phyloP scores from a whole-genome alignment of 768 basidiomycete genomes.

The Termitomyces titanicus region DNA sequence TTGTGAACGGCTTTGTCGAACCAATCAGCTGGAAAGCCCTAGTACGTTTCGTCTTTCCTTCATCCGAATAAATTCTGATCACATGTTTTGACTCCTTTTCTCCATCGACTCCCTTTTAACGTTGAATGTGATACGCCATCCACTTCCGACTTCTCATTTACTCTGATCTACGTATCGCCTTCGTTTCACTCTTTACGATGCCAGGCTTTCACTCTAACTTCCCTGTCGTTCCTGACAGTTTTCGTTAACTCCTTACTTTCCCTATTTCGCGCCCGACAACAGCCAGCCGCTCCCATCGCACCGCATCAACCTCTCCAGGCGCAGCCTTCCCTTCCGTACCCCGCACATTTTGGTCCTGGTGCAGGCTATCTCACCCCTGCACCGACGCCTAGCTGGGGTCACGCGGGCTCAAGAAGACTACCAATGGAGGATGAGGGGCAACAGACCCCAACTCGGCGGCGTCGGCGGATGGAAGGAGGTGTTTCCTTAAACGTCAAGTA shows the following conservation, averaged over 20 bases:
- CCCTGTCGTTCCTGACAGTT: constrained; percentile 70
- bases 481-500: constrained; percentile 53
- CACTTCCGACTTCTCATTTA: neutral
- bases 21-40: constrained; percentile 97
- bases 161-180: neutral
- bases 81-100: constrained; percentile 1
- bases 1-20: constrained; percentile 95
- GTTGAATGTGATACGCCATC: neutral
- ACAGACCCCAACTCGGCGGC: constrained; percentile 44
- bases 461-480: constrained; percentile 51
- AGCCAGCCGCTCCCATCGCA: constrained; percentile 34
- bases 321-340: constrained; percentile 36
- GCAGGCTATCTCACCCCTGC: constrained; percentile 46
- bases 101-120: neutral
- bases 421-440: constrained; percentile 34
- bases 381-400: constrained; percentile 44
- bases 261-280: constrained; percentile 68
- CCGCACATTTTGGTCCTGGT: constrained; percentile 38
- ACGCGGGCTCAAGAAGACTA: constrained; percentile 35
- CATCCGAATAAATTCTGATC: constrained; percentile 6
- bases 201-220: constrained; percentile 72
- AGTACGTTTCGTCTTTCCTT: constrained; percentile 42
- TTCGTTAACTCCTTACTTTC: constrained; percentile 81
- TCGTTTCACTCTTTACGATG: neutral
- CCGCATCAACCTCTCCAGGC: constrained; percentile 23